Conservation (phyloP, 2,329 filamentous ascomycete species). For the Zarea fungicola region DNA sequence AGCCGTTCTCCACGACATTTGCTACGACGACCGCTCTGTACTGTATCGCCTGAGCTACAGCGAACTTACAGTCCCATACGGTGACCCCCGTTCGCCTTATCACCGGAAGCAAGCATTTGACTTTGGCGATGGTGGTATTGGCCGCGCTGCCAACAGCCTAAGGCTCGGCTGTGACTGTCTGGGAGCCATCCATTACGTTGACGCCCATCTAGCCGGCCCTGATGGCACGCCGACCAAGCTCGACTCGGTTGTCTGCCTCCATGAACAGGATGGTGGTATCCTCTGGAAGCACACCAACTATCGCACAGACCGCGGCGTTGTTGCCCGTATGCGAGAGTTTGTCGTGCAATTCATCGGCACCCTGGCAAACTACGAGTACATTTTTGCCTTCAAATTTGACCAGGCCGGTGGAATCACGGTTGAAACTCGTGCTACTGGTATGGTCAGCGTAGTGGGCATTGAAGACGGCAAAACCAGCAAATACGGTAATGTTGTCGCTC, state of each 20-base stretch:
- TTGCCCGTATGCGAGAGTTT: slow-evolving; percentile 55
- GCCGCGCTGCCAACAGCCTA: slow-evolving; percentile 63
- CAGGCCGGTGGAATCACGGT: slow-evolving; percentile 56
- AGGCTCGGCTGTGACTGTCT: slow-evolving; percentile 65
- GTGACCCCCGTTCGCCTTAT: slow-evolving; percentile 59
- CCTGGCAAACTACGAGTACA: slow-evolving; percentile 65
- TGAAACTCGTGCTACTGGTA: slow-evolving; percentile 61
- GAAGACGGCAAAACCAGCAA: slow-evolving; percentile 45
- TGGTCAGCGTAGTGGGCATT: slow-evolving; percentile 57
- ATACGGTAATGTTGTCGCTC: slow-evolving; percentile 58
- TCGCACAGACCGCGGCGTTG: slow-evolving; percentile 56
- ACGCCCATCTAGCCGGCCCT: slow-evolving; percentile 47
- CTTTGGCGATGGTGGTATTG: slow-evolving; percentile 64
- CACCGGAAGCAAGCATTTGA: slow-evolving; percentile 69
- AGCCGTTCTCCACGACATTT: slow-evolving; percentile 63
- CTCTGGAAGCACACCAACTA: slow-evolving; percentile 68
- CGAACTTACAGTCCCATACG: slow-evolving; percentile 68
- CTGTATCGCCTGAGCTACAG: slow-evolving; percentile 62
- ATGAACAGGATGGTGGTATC: slow-evolving; percentile 67
- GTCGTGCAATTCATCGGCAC: slow-evolving; percentile 67
- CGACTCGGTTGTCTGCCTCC: slow-evolving; percentile 60
- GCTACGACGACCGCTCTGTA: slow-evolving; percentile 60
- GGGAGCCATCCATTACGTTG: slow-evolving; percentile 61
- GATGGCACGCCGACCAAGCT: slow-evolving; percentile 48
- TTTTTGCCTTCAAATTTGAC: slow-evolving; percentile 51